A percentile compares a stretch with the other conserved stretches of the same genome.
Conservation (phyloP, 108 stramenopile species). For the Stephanodiscus triporus region DNA sequence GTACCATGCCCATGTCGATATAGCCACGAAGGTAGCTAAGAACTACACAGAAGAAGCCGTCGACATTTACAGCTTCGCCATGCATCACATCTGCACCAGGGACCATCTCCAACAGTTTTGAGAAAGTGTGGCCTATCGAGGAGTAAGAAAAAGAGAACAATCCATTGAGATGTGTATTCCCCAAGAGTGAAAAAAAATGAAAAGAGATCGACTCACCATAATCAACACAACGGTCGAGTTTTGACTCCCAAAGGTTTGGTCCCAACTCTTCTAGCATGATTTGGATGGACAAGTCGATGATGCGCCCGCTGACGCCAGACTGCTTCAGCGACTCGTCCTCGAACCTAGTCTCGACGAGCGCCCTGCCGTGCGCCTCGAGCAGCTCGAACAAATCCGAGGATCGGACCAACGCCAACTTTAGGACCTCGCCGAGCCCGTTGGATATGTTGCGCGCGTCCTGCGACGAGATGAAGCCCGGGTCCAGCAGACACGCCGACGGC, state of each 20-base stretch:
- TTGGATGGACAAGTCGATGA: constrained; percentile 94
- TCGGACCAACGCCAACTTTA: constrained; percentile 94
- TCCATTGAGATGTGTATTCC: not conserved
- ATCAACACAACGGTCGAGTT: constrained; percentile 91
- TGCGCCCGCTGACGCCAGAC: constrained; percentile 75
- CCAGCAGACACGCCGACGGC: constrained; percentile 82
- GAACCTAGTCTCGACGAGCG: constrained; percentile 79
- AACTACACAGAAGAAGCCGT: constrained; percentile 94
- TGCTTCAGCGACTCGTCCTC: constrained; percentile 53
- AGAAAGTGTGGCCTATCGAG: constrained; percentile 89
- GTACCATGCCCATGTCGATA: constrained; percentile 78
- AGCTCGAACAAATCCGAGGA: constrained; percentile 90
- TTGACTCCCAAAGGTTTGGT: constrained; percentile 96
- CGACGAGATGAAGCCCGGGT: constrained; percentile 88
- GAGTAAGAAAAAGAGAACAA: constrained; percentile 15
- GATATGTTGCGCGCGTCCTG: constrained; percentile 88
- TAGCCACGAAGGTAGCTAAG: constrained; percentile 87
- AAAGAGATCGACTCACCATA: constrained; percentile 62
- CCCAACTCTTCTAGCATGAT: constrained; percentile 98
- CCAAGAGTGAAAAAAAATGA: not conserved
- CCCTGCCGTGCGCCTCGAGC: constrained; percentile 89
- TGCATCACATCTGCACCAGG: constrained; percentile 95
- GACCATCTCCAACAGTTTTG: constrained; percentile 94
- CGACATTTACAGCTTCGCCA: constrained; percentile 96
- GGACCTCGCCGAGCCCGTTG: constrained; percentile 95